These are phyloP conservation scores for Arachnomyces sp. DNA, from an alignment of 2,329 filamentous ascomycete genomes.

Conservation along the genomic window DNA sequence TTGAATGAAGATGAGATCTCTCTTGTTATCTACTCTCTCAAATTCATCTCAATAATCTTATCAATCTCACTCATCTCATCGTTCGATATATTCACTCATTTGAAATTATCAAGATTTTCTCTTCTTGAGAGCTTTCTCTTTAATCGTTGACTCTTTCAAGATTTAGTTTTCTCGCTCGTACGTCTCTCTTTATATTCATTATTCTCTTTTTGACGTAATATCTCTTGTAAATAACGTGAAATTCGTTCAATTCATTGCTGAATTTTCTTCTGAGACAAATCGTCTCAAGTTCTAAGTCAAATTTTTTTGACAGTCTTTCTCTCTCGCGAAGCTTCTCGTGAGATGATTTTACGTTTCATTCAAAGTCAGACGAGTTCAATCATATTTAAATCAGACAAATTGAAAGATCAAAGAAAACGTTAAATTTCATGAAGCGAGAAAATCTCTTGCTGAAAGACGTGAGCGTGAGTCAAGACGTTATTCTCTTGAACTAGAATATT, in stretches of 20 bases:
- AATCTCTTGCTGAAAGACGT: constrained; percentile 3
- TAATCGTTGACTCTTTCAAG: too few species aligned
- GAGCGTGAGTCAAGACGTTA: constrained; percentile 13
- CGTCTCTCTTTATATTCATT: too few species aligned
- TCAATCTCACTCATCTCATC: too few species aligned
- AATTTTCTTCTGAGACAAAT: constrained; percentile 10
- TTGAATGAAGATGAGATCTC: too few species aligned
- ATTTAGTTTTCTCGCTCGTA: too few species aligned
- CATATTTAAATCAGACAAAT: constrained; percentile 1
- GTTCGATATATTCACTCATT: too few species aligned
- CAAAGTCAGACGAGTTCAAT: constrained; percentile 5
- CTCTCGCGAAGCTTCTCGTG: constrained; percentile 2
- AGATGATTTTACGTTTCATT: constrained; percentile 10
- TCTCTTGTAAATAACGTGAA: neutral
- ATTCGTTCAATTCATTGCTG: constrained; percentile 14
- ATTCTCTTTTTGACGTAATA: too few species aligned
- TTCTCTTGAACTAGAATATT: constrained; percentile 16
- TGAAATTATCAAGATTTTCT: too few species aligned
- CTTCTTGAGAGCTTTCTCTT: too few species aligned
- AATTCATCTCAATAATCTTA: too few species aligned
- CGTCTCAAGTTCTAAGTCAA: constrained; percentile 9
- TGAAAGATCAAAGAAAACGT: constrained; percentile 7
- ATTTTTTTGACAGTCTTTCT: neutral
- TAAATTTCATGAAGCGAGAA: constrained; percentile 6
- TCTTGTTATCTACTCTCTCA: too few species aligned